phyloP scores from a whole-genome alignment of 805 yeast genomes.

The Hanseniaspora valbyensis region DNA sequence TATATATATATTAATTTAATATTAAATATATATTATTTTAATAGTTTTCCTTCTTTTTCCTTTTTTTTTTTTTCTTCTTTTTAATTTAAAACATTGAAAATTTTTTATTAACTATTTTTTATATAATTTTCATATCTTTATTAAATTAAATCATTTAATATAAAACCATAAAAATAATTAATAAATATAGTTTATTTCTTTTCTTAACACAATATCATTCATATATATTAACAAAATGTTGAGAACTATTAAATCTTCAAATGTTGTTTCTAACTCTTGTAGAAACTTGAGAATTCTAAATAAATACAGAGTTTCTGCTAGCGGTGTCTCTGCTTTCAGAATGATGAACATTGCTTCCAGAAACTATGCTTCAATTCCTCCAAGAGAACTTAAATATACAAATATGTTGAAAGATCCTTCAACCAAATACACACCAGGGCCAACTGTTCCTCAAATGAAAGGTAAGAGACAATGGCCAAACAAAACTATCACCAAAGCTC shows the following conservation, averaged over 20 bases:
- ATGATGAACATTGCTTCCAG: slow-evolving; percentile 9
- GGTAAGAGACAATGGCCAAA: slow-evolving; percentile 55
- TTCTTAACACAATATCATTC: background rate
- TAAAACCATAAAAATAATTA: no score
- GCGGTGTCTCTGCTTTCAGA: background rate
- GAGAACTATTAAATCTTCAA: background rate
- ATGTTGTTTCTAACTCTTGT: background rate
- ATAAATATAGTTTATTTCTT: background rate
- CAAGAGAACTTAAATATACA: slow-evolving; percentile 30
- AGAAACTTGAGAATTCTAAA: background rate
- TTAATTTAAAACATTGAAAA: no score
- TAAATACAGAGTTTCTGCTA: slow-evolving; percentile 10
- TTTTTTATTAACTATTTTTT: background rate
- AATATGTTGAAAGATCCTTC: slow-evolving; percentile 65
- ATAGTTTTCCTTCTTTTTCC: no score
- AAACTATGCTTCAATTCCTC: slow-evolving; percentile 21
- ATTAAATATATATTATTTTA: no score
- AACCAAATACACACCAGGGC: slow-evolving; percentile 45
- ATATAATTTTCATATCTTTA: background rate
- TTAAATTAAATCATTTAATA: background rate
- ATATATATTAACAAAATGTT: background rate
- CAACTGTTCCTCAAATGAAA: slow-evolving; percentile 45
- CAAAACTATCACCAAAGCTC: slow-evolving; percentile 54
- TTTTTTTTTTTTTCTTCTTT: no score
- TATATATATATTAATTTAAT: no score